phyloP scores from a whole-genome alignment of 305 asterid species.

The Fraxinus albicans region DNA sequence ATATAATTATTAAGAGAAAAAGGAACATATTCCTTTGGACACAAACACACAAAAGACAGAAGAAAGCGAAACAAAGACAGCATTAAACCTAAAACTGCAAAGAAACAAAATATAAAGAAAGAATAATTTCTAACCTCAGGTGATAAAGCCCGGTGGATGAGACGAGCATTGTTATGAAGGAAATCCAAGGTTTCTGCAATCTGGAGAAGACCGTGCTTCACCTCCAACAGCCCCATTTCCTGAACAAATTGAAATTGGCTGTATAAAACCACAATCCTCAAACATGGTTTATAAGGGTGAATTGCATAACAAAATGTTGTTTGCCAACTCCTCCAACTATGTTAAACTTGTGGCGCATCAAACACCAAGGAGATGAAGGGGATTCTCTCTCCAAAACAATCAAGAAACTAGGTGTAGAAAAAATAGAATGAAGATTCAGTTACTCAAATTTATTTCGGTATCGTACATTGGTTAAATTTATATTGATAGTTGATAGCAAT shows the following conservation, averaged over 20 bases:
- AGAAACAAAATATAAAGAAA: not conserved
- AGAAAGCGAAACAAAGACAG: not conserved
- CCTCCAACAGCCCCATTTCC: conserved; percentile 98
- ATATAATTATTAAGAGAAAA: not conserved
- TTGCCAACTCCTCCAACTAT: conserved; percentile 18
- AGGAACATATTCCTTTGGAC: not conserved
- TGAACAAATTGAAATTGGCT: conserved; percentile 33
- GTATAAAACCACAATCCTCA: conserved; percentile 1
- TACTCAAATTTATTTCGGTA: conserved; percentile 8
- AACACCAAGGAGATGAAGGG: not conserved
- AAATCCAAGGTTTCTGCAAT: conserved; percentile 96
- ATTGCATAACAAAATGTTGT: not conserved
- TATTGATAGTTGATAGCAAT: conserved; percentile 4
- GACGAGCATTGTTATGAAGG: conserved; percentile 91
- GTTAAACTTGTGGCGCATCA: conserved; percentile 5
- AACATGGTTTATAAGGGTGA: not conserved
- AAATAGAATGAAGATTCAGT: not conserved
- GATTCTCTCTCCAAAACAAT: conserved; percentile 10
- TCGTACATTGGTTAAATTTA: conserved; percentile 1
- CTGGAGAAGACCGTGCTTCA: conserved; percentile 96
- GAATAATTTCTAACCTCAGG: conserved; percentile 67
- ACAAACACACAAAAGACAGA: not conserved
- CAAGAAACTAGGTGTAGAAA: conserved; percentile 3
- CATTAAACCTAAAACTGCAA: not conserved
- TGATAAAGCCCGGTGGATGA: conserved; percentile 82